These are phyloP conservation scores for Coniochaeta hoffmannii DNA, from an alignment of 2,329 filamentous ascomycete genomes.

Conservation along the genomic window DNA sequence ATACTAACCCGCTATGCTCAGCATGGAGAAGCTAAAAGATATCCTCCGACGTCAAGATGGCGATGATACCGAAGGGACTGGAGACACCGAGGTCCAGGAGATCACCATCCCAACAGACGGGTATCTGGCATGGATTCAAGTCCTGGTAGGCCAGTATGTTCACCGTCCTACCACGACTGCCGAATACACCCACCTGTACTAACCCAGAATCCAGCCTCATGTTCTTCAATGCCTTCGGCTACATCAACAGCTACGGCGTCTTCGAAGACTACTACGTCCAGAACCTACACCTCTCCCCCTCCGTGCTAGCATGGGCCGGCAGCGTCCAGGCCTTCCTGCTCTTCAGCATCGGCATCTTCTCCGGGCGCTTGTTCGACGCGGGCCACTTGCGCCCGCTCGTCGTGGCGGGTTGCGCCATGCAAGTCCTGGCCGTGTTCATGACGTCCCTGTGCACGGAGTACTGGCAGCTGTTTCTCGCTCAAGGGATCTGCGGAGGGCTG, in stretches of 20 bases:
- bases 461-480: conserved; percentile 43
- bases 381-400: conserved; percentile 32
- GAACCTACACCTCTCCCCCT: conserved; percentile 18
- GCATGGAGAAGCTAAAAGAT: neutral
- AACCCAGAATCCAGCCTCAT: neutral
- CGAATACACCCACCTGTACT: neutral
- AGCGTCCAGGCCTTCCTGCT: conserved; percentile 39
- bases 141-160: neutral
- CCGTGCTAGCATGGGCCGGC: conserved; percentile 36
- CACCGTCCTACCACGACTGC: neutral
- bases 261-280: conserved; percentile 33
- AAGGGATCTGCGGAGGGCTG: conserved; percentile 44
- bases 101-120: neutral
- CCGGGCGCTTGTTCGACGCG: conserved; percentile 39
- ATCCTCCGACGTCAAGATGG: neutral
- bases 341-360: conserved; percentile 35
- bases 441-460: conserved; percentile 33
- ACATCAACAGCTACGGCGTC: conserved; percentile 36
- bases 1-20: neutral
- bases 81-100: neutral
- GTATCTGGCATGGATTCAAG: neutral
- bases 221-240: conserved; percentile 20
- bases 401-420: conserved; percentile 27
- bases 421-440: conserved; percentile 36
- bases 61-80: neutral